Evolutionary conservation across 495 filamentous ascomycete species (phyloP).

Genomic region (Endocarpon pusillum): DNA sequence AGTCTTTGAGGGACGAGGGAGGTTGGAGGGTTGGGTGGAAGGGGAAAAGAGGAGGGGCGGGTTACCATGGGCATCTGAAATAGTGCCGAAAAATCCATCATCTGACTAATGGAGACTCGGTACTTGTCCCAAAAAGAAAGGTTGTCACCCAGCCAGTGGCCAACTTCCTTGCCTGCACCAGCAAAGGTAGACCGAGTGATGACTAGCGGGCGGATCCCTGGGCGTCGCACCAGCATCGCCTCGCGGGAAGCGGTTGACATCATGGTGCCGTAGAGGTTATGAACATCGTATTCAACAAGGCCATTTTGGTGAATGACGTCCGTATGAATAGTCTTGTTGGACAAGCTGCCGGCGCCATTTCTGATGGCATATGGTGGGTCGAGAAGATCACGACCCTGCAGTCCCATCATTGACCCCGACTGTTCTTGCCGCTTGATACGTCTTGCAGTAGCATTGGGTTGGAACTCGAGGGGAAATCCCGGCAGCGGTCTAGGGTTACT

Average conservation of each 20-base stretch:
- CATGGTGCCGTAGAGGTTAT: conserved; percentile 80
- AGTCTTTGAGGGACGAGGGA: neutral
- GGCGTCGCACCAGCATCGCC: conserved; percentile 55
- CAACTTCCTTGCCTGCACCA: conserved; percentile 59
- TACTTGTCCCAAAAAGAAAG: conserved; percentile 56
- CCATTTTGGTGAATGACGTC: conserved; percentile 59
- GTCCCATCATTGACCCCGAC: conserved; percentile 26
- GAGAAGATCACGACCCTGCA: conserved; percentile 48
- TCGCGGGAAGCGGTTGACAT: conserved; percentile 52
- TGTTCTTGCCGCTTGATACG: conserved; percentile 3
- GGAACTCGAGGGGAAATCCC: conserved; percentile 56
- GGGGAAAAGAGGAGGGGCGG: no score
- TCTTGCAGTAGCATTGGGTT: conserved; percentile 31
- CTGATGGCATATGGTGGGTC: conserved; percentile 59
- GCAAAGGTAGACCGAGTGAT: conserved; percentile 78
- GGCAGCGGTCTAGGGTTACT: conserved; percentile 42
- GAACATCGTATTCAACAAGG: conserved; percentile 57
- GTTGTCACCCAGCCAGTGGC: conserved; percentile 86
- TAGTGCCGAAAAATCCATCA: conserved; percentile 59
- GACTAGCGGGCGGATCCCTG: conserved; percentile 49
- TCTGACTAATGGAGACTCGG: conserved; percentile 45
- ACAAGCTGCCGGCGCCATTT: conserved; percentile 52
- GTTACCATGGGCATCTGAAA: conserved; percentile 82
- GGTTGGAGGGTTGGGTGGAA: neutral
- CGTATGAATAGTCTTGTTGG: conserved; percentile 58